Conservation (phyloP, 2,329 filamentous ascomycete species). For the Pseudogymnoascus sp. region DNA sequence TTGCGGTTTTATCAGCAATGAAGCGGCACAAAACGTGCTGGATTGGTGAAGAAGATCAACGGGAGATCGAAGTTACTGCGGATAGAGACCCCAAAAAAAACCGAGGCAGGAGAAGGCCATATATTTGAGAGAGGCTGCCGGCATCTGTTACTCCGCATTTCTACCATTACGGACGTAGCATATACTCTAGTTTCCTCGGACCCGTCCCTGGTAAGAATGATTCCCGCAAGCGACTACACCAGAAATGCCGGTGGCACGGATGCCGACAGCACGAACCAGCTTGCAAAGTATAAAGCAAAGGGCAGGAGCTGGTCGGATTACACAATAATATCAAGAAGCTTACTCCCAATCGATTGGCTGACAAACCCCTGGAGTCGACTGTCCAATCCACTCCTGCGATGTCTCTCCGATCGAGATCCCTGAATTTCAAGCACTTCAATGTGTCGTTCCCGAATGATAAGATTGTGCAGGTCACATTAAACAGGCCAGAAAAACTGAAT, state of each 20-base stretch:
- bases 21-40: not conserved
- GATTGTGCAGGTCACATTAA: constrained; percentile 50
- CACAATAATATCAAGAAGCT: not conserved
- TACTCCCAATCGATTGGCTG: not conserved
- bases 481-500: constrained; percentile 50
- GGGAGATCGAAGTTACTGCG: not conserved
- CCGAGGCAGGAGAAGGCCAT: not conserved
- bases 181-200: not conserved
- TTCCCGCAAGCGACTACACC: not conserved
- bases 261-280: not conserved
- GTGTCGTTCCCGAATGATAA: constrained; percentile 44
- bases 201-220: not conserved
- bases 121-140: not conserved
- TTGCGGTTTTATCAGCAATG: not conserved
- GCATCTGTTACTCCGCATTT: not conserved
- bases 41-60: not conserved
- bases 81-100: not conserved
- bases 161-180: not conserved
- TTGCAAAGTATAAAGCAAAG: constrained; percentile 8
- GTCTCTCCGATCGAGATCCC: constrained; percentile 7
- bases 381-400: not conserved
- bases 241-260: not conserved
- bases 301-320: not conserved
- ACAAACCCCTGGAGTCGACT: not conserved
- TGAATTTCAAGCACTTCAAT: constrained; percentile 13